Evolutionary conservation across 1,284 basidiomycete genomes (phyloP).

Genomic region (Melampsora americana): DNA sequence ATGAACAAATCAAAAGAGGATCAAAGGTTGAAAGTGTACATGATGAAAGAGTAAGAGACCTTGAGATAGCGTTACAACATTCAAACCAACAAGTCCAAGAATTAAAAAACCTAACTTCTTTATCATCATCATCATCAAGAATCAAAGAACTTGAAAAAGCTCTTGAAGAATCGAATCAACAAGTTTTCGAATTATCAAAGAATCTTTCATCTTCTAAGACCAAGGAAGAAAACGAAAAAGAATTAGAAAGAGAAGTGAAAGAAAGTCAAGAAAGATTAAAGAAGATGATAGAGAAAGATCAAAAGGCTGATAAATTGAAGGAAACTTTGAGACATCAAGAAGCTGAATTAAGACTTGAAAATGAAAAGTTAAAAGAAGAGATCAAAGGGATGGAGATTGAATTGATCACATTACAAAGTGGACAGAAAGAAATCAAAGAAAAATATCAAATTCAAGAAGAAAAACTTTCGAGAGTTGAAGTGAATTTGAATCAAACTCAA

Average conservation of each 20-base stretch:
- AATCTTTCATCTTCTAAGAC: no score
- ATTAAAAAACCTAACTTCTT: not conserved
- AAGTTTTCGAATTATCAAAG: no score
- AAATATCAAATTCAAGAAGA: not conserved
- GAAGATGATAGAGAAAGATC: not conserved
- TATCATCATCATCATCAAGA: no score
- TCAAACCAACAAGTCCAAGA: not conserved
- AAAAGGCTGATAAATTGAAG: not conserved
- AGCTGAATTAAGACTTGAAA: not conserved
- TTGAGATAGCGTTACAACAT: not conserved
- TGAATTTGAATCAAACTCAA: not conserved
- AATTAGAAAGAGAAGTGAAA: no score
- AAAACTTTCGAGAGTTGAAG: not conserved
- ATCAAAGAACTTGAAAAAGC: no score
- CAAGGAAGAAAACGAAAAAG: no score
- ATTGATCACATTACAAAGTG: not conserved
- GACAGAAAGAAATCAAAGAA: not conserved
- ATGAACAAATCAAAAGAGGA: not conserved
- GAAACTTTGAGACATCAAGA: not conserved
- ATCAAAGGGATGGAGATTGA: not conserved
- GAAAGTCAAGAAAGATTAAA: no score
- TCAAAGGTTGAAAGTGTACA: not conserved
- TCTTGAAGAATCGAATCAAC: no score
- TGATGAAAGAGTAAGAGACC: constrained; percentile 2
- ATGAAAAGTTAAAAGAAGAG: not conserved